phyloP scores from a whole-genome alignment of 441 rosid species.

The Raphanus hybrid region DNA sequence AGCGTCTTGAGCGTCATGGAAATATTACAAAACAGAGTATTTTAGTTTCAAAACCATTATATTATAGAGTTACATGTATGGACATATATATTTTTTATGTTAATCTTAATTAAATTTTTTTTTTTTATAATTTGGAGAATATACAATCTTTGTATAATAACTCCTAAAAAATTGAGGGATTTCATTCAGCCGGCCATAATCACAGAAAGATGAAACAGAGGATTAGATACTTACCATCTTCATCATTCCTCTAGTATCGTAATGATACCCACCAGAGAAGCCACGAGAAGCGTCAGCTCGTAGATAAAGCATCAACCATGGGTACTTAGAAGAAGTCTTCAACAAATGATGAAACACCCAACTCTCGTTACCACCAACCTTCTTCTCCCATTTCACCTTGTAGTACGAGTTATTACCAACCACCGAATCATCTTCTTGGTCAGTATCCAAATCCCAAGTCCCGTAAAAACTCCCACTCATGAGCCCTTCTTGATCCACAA shows the following conservation, averaged over 20 bases:
- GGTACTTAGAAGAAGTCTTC: slow-evolving; percentile 81
- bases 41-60: slow-evolving; percentile 4
- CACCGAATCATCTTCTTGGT: slow-evolving; percentile 38
- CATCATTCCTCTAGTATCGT: slow-evolving; percentile 87
- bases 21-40: slow-evolving; percentile 22
- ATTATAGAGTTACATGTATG: neutral
- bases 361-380: slow-evolving; percentile 58
- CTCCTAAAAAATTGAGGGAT: too few species aligned
- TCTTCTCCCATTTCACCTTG: slow-evolving; percentile 76
- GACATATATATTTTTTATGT: neutral
- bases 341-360: slow-evolving; percentile 81
- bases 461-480: slow-evolving; percentile 75
- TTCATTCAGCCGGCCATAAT: neutral
- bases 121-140: too few species aligned
- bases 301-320: slow-evolving; percentile 91
- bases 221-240: slow-evolving; percentile 56
- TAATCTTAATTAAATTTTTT: too few species aligned
- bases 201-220: neutral
- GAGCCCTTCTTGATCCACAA: slow-evolving; percentile 47
- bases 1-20: slow-evolving; percentile 48
- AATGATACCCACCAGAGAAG: slow-evolving; percentile 86
- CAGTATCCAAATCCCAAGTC: slow-evolving; percentile 71
- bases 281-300: slow-evolving; percentile 83
- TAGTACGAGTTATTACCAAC: slow-evolving; percentile 55
- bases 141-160: neutral